Percentiles rank a stretch among this genome's conserved stretches.
Conservation (phyloP, 768 basidiomycete genomes). For the Peribolospora baueri region DNA sequence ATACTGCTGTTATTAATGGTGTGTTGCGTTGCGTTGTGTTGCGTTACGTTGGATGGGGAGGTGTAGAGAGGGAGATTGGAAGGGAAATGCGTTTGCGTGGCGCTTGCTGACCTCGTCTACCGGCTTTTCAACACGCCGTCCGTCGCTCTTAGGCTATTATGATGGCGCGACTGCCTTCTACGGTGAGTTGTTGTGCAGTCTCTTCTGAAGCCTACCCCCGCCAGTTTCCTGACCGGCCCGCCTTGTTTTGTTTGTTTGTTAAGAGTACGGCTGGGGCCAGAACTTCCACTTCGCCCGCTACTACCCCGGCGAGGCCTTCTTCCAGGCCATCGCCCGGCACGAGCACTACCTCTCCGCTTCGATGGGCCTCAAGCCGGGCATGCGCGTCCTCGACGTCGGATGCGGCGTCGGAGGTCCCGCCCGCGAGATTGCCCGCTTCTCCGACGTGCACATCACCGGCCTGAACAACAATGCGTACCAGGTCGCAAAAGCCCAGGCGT, state of each 20-base stretch:
- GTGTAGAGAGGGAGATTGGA: neutral
- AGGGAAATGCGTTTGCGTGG: neutral
- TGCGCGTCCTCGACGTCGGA: conserved; percentile 92
- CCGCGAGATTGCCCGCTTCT: conserved; percentile 74
- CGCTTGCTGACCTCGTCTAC: neutral
- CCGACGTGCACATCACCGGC: conserved; percentile 60
- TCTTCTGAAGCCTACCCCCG: neutral
- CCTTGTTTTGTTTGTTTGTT: conserved; percentile 16
- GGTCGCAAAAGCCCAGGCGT: conserved; percentile 55
- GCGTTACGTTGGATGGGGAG: no score
- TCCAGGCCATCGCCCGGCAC: conserved; percentile 42
- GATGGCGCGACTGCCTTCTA: conserved; percentile 39
- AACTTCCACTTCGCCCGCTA: conserved; percentile 96
- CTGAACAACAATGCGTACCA: conserved; percentile 90
- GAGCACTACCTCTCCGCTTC: conserved; percentile 87
- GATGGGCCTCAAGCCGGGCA: conserved; percentile 62
- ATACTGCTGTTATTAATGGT: conserved; percentile 89
- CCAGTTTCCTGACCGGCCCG: neutral
- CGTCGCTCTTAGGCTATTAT: conserved; percentile 41
- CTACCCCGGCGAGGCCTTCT: conserved; percentile 46
- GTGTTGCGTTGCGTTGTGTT: conserved; percentile 10
- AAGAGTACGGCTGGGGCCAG: conserved; percentile 74
- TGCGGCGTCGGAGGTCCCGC: conserved; percentile 97
- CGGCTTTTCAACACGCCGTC: neutral
- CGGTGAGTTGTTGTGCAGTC: neutral